Base-by-base conservation (phyloP, 2,329 filamentous ascomycete species). In the Claviceps africana region DNA sequence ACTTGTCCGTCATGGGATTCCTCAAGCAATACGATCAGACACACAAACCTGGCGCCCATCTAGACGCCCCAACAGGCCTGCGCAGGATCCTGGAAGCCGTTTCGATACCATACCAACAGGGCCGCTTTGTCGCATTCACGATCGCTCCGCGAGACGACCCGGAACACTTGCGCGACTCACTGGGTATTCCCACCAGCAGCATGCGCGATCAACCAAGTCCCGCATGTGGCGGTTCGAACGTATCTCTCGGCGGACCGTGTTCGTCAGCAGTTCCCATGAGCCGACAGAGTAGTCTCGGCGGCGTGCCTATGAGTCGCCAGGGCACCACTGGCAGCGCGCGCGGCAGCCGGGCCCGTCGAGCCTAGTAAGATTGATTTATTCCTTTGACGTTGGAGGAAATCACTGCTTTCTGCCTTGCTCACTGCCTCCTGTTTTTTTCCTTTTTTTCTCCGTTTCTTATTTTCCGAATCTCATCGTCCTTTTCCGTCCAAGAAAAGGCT, bases 1-100 rank as follows among this genome's bases (percentile, higher is more conserved):
- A 82, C 50, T 64, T 82, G 30, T 70, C 74, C 10, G 73, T 83
- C 47, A 79, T 84, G 69, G 74, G 74, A 37, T 72, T 76, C 55
- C 75, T 78, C 58, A 74, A 75, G 61, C 73, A 76, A 57, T 82
- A 81, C 57, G 74, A 78, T 59, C 67, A 70, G 52, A 65, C 66
- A 4, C 71, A 79, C 59, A 77, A 75, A 54, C 67, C 70, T 2
- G 78, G 78, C 2, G 71, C 77, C 33, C 78, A 79, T 52, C 70
- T 82, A n/a, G 74, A 79, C 54, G 67, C 70, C 5, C 69, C 72
- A 43, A 74, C 73, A 53, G 76, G 77, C 30, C 70, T 77, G 51
- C 75, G 77, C 50, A 74, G 70, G 56, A 66, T 81, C 9, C 71
- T 82, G n/a, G 74, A 81, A 60, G 71, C 73, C 31, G 75, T 78